Evolutionary conservation across 192 early-diverging fungal genomes (phyloP).

Genomic region (Phlyctochytrium planicorne): DNA sequence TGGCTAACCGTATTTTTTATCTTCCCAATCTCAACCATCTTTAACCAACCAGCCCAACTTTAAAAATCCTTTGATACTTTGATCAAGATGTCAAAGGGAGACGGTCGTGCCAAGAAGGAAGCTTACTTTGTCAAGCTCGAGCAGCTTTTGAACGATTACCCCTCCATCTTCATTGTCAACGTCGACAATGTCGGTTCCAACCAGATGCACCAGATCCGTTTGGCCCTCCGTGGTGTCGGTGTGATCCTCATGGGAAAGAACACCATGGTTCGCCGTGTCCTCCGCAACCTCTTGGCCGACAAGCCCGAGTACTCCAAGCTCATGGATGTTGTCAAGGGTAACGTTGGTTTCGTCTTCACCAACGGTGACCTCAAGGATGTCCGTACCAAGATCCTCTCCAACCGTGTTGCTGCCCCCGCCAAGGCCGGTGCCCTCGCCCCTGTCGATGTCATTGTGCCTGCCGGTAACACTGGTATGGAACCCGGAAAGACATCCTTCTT

Average conservation of each 20-base stretch:
- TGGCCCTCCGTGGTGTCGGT: conserved; percentile 81
- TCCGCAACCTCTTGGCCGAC: conserved; percentile 57
- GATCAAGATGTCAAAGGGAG: conserved; percentile 98
- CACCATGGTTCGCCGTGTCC: conserved; percentile 92
- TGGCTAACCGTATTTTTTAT: too few relatives aligned
- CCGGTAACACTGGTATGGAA: conserved; percentile 99
- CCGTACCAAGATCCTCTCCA: conserved; percentile 84
- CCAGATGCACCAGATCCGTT: conserved; percentile 97
- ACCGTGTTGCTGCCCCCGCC: conserved; percentile 97
- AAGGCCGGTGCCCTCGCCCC: conserved; percentile 94
- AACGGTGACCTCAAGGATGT: conserved; percentile 94
- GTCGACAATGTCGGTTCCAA: conserved; percentile 99
- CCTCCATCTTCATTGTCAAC: conserved; percentile 98
- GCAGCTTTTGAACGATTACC: conserved; percentile 82
- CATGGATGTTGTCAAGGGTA: conserved; percentile 83
- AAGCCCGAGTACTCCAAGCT: conserved; percentile 87
- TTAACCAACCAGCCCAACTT: conserved; percentile 32
- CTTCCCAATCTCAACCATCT: too few relatives aligned
- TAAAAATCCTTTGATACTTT: conserved; percentile 40
- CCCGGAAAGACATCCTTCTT: conserved; percentile 99
- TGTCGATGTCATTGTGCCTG: conserved; percentile 88
- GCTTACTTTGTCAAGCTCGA: conserved; percentile 95
- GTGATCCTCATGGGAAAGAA: conserved; percentile 99
- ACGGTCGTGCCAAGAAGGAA: conserved; percentile 87
- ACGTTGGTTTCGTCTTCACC: conserved; percentile 99